Conservation (phyloP, 176 grass and related monocot species). For the Pontederia paniculata region DNA sequence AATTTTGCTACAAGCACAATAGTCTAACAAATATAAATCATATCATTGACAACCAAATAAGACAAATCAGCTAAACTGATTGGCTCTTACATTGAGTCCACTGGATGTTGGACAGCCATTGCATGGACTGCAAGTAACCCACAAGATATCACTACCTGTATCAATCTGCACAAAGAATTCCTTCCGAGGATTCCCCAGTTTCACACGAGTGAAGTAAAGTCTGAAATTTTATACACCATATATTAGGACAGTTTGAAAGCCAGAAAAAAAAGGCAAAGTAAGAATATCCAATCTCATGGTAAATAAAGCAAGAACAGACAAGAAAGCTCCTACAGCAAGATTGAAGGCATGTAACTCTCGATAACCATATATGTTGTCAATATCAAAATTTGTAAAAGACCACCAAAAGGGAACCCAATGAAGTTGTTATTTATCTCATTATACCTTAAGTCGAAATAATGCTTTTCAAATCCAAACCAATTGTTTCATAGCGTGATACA, state of each 20-base stretch:
- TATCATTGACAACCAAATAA: background rate
- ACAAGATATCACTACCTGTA: constrained; percentile 89
- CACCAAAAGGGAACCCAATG: too few species aligned
- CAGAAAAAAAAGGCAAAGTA: background rate
- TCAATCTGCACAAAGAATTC: constrained; percentile 97
- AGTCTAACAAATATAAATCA: too few species aligned
- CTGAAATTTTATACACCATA: constrained; percentile 36
- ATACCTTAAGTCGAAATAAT: too few species aligned
- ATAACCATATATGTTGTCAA: too few species aligned
- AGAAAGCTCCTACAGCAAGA: background rate
- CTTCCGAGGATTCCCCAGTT: constrained; percentile 74
- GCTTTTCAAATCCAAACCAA: too few species aligned
- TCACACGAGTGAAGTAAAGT: constrained; percentile 83
- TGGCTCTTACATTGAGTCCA: constrained; percentile 61
- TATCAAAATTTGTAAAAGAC: too few species aligned
- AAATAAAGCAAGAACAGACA: background rate
- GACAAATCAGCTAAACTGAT: background rate
- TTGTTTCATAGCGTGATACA: too few species aligned
- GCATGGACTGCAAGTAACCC: constrained; percentile 80
- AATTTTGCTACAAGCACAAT: too few species aligned
- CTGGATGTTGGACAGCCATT: constrained; percentile 75
- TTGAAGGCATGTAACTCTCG: background rate
- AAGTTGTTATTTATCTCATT: too few species aligned
- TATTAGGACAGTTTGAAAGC: background rate
- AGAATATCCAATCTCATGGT: background rate